phyloP scores from a whole-genome alignment of 306 rosid genomes.

The Betula pendula region DNA sequence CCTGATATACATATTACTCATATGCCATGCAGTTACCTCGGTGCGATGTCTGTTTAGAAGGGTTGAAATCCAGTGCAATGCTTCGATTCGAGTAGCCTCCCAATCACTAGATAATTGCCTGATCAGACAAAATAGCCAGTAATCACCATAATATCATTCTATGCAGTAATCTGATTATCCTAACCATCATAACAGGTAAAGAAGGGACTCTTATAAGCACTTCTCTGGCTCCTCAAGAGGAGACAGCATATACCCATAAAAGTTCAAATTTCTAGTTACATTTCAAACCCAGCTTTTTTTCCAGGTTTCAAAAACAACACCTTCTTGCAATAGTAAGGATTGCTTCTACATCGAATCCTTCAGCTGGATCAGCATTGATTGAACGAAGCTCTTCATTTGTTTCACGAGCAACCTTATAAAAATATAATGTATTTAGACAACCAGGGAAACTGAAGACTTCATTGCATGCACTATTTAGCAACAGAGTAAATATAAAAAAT shows the following conservation, averaged over 20 bases:
- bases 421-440: conserved; percentile 18
- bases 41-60: conserved; percentile 76
- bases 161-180: neutral
- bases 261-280: conserved; percentile 28
- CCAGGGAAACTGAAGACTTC: neutral
- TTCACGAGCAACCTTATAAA: conserved; percentile 90
- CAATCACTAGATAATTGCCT: conserved; percentile 88
- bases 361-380: conserved; percentile 76
- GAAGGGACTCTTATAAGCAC: conserved; percentile 21
- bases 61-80: conserved; percentile 91
- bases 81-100: conserved; percentile 96
- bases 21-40: conserved; percentile 55
- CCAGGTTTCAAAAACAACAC: conserved; percentile 41
- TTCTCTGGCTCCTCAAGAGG: conserved; percentile 29
- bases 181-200: conserved; percentile 6
- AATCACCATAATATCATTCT: conserved; percentile 32
- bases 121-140: conserved; percentile 44
- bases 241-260: conserved; percentile 12
- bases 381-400: conserved; percentile 96
- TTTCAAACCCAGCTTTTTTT: conserved; percentile 34
- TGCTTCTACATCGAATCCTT: conserved; percentile 84
- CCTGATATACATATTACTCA: neutral
- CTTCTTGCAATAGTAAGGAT: conserved; percentile 86
- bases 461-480: neutral
- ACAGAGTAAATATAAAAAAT: neutral